Evolutionary conservation across 208 protist species (phyloP).

Genomic region (Tritrichomonas foetus): DNA sequence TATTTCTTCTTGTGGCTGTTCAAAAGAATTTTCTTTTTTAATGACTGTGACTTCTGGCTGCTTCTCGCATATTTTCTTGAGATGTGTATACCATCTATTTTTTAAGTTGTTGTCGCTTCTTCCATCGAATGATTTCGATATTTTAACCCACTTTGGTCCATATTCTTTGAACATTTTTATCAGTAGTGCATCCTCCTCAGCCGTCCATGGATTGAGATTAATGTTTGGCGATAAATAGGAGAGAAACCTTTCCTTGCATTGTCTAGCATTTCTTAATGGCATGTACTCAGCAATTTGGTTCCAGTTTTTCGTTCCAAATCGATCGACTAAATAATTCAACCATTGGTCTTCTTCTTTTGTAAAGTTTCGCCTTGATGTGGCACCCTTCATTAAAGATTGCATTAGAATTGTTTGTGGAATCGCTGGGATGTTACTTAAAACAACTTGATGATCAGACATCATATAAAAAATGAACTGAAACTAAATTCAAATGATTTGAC

Average conservation of each 20-base stretch:
- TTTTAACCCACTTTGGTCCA: not conserved
- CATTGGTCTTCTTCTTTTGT: not conserved
- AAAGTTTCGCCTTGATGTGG: not conserved
- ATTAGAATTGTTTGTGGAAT: too few species aligned
- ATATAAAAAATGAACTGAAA: too few species aligned
- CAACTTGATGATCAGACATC: too few species aligned
- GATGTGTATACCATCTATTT: not conserved
- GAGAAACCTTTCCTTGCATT: not conserved
- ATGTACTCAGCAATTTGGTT: not conserved
- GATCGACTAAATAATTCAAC: not conserved
- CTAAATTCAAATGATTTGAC: too few species aligned
- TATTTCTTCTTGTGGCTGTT: too few species aligned
- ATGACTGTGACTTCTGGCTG: too few species aligned
- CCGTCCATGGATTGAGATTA: not conserved
- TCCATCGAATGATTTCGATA: not conserved
- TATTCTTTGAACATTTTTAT: not conserved
- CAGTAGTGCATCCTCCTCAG: not conserved
- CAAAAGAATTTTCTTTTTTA: too few species aligned
- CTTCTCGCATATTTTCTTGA: too few species aligned
- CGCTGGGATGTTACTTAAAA: too few species aligned
- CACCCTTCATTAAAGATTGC: too few species aligned
- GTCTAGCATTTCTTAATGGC: not conserved
- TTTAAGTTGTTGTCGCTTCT: not conserved
- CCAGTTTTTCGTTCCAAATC: not conserved
- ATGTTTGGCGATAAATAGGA: not conserved